These are phyloP conservation scores for Pyrus bretschneideri DNA, from an alignment of 306 rosid genomes.

Conservation along the genomic window DNA sequence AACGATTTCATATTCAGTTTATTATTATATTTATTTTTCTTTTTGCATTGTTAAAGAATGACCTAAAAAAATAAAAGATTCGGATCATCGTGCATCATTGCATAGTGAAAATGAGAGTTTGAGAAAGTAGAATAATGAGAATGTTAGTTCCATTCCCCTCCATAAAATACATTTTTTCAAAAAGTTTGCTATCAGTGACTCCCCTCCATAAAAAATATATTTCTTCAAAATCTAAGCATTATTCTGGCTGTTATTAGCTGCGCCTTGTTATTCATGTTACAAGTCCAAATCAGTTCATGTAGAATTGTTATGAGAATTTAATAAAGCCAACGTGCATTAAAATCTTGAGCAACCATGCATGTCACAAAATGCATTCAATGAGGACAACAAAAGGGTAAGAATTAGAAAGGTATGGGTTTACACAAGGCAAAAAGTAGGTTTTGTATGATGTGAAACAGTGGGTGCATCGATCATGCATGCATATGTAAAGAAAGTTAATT, in stretches of 20 bases:
- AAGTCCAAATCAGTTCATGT: neutral
- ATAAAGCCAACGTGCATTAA: slow-evolving; percentile 18
- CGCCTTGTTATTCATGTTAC: neutral
- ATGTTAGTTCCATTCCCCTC: no score
- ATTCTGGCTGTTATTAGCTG: neutral
- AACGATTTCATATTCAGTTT: no score
- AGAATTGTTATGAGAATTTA: slow-evolving; percentile 16
- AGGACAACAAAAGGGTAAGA: slow-evolving; percentile 15
- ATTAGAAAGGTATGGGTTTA: neutral
- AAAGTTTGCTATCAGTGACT: neutral
- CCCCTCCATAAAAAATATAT: neutral
- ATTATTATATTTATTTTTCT: no score
- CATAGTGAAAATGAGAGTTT: no score
- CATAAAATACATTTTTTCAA: no score
- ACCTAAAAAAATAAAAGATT: no score
- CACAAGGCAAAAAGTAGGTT: slow-evolving; percentile 4
- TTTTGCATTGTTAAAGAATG: no score
- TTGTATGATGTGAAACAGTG: neutral
- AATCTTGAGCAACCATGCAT: neutral
- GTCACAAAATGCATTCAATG: slow-evolving; percentile 37
- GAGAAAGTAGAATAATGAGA: no score
- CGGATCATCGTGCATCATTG: no score
- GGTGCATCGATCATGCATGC: neutral
- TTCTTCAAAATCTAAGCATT: neutral
- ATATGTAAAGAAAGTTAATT: slow-evolving; percentile 6